phyloP scores from a whole-genome alignment of 495 filamentous ascomycete species.

The Barbatosphaeria neglecta region DNA sequence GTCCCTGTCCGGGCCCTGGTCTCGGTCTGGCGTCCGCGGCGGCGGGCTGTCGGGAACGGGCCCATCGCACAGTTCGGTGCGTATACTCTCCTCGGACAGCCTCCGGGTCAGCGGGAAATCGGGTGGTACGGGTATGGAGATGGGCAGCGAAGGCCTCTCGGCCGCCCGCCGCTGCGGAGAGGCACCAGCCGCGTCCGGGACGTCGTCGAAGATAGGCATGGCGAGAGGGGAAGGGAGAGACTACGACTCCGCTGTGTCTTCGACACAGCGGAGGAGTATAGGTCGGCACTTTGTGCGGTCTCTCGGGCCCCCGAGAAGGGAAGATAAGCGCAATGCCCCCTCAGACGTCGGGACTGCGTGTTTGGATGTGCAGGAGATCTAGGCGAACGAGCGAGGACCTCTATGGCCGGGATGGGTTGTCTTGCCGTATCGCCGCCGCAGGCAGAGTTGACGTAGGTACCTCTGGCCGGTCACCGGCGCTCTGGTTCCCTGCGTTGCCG shows the following conservation, averaged over 20 bases:
- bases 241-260: background rate
- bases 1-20: constrained; percentile 10
- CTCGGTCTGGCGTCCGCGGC: background rate
- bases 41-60: constrained; percentile 30
- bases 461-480: no score
- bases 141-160: constrained; percentile 4
- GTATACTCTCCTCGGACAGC: constrained; percentile 40
- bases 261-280: background rate
- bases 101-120: constrained; percentile 14
- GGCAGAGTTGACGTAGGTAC: no score
- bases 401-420: background rate
- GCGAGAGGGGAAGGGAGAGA: constrained; percentile 4
- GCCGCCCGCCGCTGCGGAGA: background rate
- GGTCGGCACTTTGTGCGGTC: background rate
- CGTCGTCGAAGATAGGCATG: constrained; percentile 53
- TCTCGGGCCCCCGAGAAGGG: no score
- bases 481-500: no score
- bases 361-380: no score
- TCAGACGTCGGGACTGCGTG: no score
- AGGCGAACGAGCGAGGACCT: no score
- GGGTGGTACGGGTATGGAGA: constrained; percentile 6
- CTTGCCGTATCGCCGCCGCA: no score
- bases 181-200: constrained; percentile 17
- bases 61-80: constrained; percentile 46
- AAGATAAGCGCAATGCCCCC: no score